Evolutionary conservation across 2,329 filamentous ascomycete species (phyloP), one percentile per base, ranked within the genome.

Genomic region (Beauveria brongniartii): DNA sequence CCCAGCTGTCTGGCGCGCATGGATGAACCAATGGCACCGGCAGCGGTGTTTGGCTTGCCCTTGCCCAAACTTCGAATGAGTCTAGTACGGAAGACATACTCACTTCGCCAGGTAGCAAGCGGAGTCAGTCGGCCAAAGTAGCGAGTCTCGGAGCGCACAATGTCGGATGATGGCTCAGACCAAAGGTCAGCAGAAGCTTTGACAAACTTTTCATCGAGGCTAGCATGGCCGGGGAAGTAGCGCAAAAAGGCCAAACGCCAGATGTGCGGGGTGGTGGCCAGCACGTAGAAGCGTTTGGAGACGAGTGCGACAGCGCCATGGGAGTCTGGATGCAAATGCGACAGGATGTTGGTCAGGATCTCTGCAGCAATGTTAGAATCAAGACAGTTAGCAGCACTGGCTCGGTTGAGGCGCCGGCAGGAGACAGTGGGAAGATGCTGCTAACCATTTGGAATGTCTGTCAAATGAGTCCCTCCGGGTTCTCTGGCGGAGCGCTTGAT

Each of bases 241-340:
- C 92, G 91, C 67, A 91, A 83, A 70, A 97, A 97, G 6, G 92
- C 93, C 71, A 92, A 90, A 64, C 91, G 86, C 93, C 93, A 97
- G 8, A 92, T 92, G 75, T 97, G 91, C 18, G 92, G 91, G 1
- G 90, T 93, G 5, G 91, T 96, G 61, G 97, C 89, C 46, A 97
- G 80, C 57, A 82, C 81, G 73, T 96, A 90, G 71, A 97, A 95
- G 59, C 90, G 89, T 69, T 87, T 90, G 40, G 91, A 97, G 34
- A 97, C 91, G 55, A 96, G 82, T 20, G 92, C 88, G 12, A 96
- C 88, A 10, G 88, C 84, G 20, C 88, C 86, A 67, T 97, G 84
- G 26, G 93, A 92, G 64, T 90, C 85, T 10, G 92, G 91, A 56
- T 92, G 88, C 57, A 99, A 80, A 76, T 97, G 90, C 44, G 94